Evolutionary conservation across 129 eudicot species (phyloP).

Genomic region (Glebionis coronaria): DNA sequence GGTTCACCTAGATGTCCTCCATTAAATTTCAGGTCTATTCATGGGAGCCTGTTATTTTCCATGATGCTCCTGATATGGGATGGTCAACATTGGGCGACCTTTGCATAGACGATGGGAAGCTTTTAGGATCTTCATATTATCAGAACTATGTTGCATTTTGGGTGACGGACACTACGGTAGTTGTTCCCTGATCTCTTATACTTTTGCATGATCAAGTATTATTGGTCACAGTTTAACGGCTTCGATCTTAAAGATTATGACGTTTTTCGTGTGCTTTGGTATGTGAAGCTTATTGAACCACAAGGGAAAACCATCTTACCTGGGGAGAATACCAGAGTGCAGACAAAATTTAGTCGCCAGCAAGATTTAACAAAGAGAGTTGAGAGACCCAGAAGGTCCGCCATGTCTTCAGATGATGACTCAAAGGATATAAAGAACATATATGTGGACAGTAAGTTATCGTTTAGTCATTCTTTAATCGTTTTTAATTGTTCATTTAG

Average conservation of each 20-base stretch:
- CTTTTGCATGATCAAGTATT: too few species aligned
- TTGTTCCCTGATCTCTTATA: too few species aligned
- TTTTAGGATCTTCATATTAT: too few species aligned
- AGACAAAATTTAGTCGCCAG: slow-evolving; percentile 1
- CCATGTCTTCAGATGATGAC: slow-evolving; percentile 57
- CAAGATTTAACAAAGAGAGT: slow-evolving; percentile 44
- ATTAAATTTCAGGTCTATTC: slow-evolving; percentile 65
- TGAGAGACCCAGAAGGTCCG: slow-evolving; percentile 45
- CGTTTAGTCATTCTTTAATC: background rate
- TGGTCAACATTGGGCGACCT: too few species aligned
- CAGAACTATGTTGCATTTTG: too few species aligned
- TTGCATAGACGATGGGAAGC: too few species aligned
- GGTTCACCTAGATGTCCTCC: slow-evolving; percentile 13
- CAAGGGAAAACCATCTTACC: slow-evolving; percentile 33
- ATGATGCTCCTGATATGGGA: too few species aligned
- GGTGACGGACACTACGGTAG: too few species aligned
- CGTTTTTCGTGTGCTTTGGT: slow-evolving; percentile 14
- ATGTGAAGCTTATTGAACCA: slow-evolving; percentile 46
- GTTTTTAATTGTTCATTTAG: slow-evolving; percentile 6
- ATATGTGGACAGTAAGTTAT: slow-evolving; percentile 73
- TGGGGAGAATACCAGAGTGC: slow-evolving; percentile 26
- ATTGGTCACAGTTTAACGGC: too few species aligned
- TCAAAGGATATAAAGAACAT: slow-evolving; percentile 79
- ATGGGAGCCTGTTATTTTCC: slow-evolving; percentile 24
- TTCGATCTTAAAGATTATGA: slow-evolving; percentile 18